Evolutionary conservation across 148 eudicot species (phyloP).

Genomic region (Rhododendron molle): DNA sequence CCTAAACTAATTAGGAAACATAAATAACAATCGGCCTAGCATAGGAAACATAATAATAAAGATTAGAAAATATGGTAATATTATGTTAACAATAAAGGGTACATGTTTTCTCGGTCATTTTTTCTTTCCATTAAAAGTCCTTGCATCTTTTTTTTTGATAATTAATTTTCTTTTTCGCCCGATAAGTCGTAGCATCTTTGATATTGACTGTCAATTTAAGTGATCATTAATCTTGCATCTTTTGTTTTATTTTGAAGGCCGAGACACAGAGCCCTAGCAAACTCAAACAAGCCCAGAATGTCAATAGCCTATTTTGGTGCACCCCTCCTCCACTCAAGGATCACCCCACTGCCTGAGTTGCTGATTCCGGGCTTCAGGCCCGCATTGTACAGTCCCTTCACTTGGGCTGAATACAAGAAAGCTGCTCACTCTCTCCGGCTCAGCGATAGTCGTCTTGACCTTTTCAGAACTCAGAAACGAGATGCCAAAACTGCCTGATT

Average conservation of each 20-base stretch:
- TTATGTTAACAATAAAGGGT: no score
- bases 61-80: no score
- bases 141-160: no score
- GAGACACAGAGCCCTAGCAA: slow-evolving; percentile 33
- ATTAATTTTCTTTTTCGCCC: no score
- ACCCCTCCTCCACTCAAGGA: slow-evolving; percentile 24
- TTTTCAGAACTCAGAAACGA: slow-evolving; percentile 10
- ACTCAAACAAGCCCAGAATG: slow-evolving; percentile 22
- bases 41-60: no score
- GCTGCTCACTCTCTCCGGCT: slow-evolving; percentile 22
- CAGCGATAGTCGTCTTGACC: slow-evolving; percentile 27
- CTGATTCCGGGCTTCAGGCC: slow-evolving; percentile 10
- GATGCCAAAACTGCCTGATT: slow-evolving; percentile 8
- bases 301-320: slow-evolving; percentile 34
- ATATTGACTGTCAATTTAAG: not conserved
- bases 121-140: no score
- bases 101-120: no score
- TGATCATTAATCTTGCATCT: not conserved
- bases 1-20: no score
- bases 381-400: slow-evolving; percentile 25
- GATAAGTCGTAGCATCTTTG: not conserved
- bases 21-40: no score
- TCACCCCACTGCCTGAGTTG: slow-evolving; percentile 11
- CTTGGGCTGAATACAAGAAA: slow-evolving; percentile 41
- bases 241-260: slow-evolving; percentile 15